phyloP scores from a whole-genome alignment of 352 stramenopile genomes.

The Thalassiosira pacifica region DNA sequence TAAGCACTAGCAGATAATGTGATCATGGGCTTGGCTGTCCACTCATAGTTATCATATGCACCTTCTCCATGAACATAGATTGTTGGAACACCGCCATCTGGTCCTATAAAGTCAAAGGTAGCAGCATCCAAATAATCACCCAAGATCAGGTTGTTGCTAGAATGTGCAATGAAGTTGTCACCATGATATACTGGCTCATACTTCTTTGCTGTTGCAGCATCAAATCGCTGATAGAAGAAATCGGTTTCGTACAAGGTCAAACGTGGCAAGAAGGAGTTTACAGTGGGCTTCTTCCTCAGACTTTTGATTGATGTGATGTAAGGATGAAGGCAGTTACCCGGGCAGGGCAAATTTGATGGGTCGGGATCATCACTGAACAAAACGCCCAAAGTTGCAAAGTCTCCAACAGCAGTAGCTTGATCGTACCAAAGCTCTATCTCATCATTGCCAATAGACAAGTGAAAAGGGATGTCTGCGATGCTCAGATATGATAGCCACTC shows the following conservation, averaged over 20 bases:
- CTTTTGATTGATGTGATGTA: conserved; percentile 22
- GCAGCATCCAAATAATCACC: conserved; percentile 36
- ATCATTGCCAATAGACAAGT: conserved; percentile 44
- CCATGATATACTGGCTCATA: conserved; percentile 26
- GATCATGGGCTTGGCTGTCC: background rate
- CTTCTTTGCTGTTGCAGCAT: conserved; percentile 3
- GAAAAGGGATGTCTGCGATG: conserved; percentile 36
- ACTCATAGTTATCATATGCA: conserved; percentile 13
- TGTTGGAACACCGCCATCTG: background rate
- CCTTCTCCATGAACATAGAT: conserved; percentile 37
- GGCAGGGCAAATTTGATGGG: background rate
- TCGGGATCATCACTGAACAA: conserved; percentile 25
- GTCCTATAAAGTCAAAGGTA: conserved; percentile 12
- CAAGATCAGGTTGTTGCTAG: conserved; percentile 25
- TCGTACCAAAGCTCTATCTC: conserved; percentile 22
- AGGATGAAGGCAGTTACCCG: background rate
- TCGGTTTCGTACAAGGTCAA: background rate
- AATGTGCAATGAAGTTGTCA: conserved; percentile 31
- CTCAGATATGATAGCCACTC: background rate
- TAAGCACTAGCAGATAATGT: background rate
- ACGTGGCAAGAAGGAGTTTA: conserved; percentile 18
- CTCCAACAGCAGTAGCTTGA: conserved; percentile 26
- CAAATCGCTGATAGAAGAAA: conserved; percentile 45
- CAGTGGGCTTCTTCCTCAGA: conserved; percentile 17
- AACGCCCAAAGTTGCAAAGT: conserved; percentile 45